Conservation (phyloP, 352 stramenopile genomes). For the Pythium monospermum region DNA sequence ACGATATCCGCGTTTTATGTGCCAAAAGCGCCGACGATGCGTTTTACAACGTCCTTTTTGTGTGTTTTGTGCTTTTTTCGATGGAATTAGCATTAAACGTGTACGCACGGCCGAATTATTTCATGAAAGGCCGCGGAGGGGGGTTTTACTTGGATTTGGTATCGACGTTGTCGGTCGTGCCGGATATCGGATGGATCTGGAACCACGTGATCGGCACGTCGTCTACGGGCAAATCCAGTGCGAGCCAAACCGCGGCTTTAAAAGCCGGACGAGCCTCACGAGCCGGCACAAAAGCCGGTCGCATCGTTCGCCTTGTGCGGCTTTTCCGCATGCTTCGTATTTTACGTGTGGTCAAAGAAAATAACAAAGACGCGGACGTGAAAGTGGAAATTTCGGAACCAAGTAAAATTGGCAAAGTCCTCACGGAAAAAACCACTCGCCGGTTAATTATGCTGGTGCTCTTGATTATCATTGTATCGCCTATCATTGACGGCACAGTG, state of each 20-base stretch:
- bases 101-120: slow-evolving; percentile 76
- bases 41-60: slow-evolving; percentile 80
- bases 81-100: slow-evolving; percentile 63
- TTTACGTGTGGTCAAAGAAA: slow-evolving; percentile 68
- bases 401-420: slow-evolving; percentile 92
- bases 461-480: slow-evolving; percentile 81
- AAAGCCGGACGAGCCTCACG: slow-evolving; percentile 83
- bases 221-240: slow-evolving; percentile 15
- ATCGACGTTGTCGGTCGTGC: slow-evolving; percentile 90
- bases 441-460: slow-evolving; percentile 90
- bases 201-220: slow-evolving; percentile 39
- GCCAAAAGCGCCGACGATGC: slow-evolving; percentile 52
- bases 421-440: slow-evolving; percentile 93
- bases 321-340: slow-evolving; percentile 90
- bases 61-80: slow-evolving; percentile 71
- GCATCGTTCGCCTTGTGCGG: slow-evolving; percentile 90
- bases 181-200: slow-evolving; percentile 88
- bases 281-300: slow-evolving; percentile 81
- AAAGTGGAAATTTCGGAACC: slow-evolving; percentile 82
- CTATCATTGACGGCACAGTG: slow-evolving; percentile 73
- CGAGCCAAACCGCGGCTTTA: slow-evolving; percentile 56
- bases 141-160: slow-evolving; percentile 94
- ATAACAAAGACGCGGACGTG: slow-evolving; percentile 54
- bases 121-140: slow-evolving; percentile 65
- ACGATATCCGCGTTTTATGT: slow-evolving; percentile 79